Evolutionary conservation across 352 stramenopile genomes (phyloP).

Genomic region (Globisporangium acanthophoron): DNA sequence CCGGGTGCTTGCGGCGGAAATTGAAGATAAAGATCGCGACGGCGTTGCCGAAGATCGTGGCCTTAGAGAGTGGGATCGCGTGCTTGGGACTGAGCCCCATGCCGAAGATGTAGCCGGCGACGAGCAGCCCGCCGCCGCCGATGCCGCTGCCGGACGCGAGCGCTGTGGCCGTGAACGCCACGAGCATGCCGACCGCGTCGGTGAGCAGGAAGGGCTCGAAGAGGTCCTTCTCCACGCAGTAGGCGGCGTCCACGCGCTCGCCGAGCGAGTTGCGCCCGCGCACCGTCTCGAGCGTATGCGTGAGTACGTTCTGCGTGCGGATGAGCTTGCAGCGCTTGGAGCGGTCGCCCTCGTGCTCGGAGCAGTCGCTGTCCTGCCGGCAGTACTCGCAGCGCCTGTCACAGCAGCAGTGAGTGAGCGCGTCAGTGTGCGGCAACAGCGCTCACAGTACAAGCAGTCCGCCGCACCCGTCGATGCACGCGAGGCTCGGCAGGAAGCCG

Average conservation of each 20-base stretch:
- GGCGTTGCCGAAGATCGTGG: conserved; percentile 96
- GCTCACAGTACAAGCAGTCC: not conserved
- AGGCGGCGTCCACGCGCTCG: conserved; percentile 35
- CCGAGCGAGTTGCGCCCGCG: conserved; percentile 26
- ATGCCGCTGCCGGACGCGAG: conserved; percentile 90
- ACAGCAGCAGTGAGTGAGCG: not conserved
- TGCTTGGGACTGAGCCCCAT: conserved; percentile 92
- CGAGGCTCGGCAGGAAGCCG: conserved; percentile 66
- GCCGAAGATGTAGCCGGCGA: conserved; percentile 97
- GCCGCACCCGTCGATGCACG: conserved; percentile 56
- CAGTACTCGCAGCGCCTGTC: conserved; percentile 69
- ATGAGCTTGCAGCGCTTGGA: conserved; percentile 61
- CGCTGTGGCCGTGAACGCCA: conserved; percentile 79
- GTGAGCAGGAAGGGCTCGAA: conserved; percentile 70
- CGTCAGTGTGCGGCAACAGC: not conserved
- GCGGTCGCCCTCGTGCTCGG: conserved; percentile 25
- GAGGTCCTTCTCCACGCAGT: conserved; percentile 79
- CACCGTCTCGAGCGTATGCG: conserved; percentile 27
- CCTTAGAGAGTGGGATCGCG: conserved; percentile 95
- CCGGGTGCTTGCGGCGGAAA: conserved; percentile 88
- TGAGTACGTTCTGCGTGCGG: conserved; percentile 23
- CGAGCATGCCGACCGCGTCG: conserved; percentile 59
- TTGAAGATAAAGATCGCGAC: conserved; percentile 95
- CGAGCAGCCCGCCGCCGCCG: conserved; percentile 93
- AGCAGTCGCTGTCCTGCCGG: conserved; percentile 49